These are phyloP conservation scores for Articulospora tetracladia DNA, from an alignment of 495 filamentous ascomycete genomes.

Conservation along the genomic window DNA sequence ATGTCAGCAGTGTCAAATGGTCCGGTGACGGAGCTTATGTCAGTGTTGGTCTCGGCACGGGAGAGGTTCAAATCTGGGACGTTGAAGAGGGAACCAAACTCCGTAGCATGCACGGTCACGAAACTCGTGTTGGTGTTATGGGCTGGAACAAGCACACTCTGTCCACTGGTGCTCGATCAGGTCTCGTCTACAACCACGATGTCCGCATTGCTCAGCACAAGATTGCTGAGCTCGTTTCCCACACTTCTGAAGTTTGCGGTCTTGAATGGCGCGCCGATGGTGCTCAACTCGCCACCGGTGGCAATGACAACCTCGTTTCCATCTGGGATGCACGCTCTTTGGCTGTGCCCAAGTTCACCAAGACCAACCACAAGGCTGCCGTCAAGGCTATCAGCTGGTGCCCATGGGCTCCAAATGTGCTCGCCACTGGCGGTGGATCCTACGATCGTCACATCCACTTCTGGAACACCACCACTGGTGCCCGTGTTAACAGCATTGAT, in stretches of 20 bases:
- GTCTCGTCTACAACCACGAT: conserved; percentile 98
- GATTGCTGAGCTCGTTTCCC: conserved; percentile 90
- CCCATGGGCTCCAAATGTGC: conserved; percentile 95
- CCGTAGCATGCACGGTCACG: conserved; percentile 96
- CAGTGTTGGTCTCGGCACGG: conserved; percentile 87
- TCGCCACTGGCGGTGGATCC: conserved; percentile 93
- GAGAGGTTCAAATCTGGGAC: conserved; percentile 99
- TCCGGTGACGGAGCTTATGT: conserved; percentile 96
- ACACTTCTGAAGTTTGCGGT: conserved; percentile 96
- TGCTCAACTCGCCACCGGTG: conserved; percentile 92
- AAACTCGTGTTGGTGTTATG: conserved; percentile 95
- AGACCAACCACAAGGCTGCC: conserved; percentile 98
- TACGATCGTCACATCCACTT: conserved; percentile 99
- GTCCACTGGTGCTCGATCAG: conserved; percentile 89
- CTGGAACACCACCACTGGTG: conserved; percentile 98
- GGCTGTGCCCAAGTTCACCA: conserved; percentile 92
- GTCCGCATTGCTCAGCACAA: conserved; percentile 98
- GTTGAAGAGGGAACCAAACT: conserved; percentile 93
- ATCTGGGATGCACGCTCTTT: conserved; percentile 98
- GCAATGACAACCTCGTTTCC: conserved; percentile 96
- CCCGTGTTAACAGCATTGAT: conserved; percentile 97
- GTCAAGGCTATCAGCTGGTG: conserved; percentile 99
- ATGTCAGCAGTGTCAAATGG: conserved; percentile 98
- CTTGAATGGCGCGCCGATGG: conserved; percentile 97
- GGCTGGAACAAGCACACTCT: conserved; percentile 98